A percentile compares a stretch with the other conserved stretches of the same genome.
phyloP scores from a whole-genome alignment of 257 asterid genomes.

The Nicotiana knightiana region DNA sequence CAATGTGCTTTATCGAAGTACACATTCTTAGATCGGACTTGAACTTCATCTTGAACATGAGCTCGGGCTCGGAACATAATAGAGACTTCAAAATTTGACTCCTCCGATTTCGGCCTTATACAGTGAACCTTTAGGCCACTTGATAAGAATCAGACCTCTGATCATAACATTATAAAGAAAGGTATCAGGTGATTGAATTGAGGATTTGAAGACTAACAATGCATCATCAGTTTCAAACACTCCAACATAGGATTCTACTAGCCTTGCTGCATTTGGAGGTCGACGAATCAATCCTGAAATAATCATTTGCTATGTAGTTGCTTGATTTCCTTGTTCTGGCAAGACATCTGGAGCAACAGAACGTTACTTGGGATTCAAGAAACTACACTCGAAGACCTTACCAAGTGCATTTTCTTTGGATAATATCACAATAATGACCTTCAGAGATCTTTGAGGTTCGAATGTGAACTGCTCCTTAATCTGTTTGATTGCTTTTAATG shows the following conservation, averaged over 20 bases:
- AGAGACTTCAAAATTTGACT: no score
- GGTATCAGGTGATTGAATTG: slow-evolving; percentile 14
- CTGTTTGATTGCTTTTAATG: no score
- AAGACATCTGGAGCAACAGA: slow-evolving; percentile 18
- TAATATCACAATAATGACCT: no score
- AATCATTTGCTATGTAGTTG: slow-evolving; percentile 23
- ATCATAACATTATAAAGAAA: slow-evolving; percentile 24
- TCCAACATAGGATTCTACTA: slow-evolving; percentile 20
- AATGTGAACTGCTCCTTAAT: no score
- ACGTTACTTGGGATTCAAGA: background rate
- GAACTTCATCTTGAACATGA: no score
- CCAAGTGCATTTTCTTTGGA: no score
- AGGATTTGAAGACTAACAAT: slow-evolving; percentile 10
- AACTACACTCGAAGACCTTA: no score
- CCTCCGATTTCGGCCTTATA: no score
- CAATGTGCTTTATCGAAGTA: no score
- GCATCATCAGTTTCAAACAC: slow-evolving; percentile 9
- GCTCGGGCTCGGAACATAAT: no score
- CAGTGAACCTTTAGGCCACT: background rate
- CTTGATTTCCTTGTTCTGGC: slow-evolving; percentile 2
- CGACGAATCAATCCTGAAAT: slow-evolving; percentile 20
- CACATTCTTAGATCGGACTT: no score
- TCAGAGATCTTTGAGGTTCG: no score
- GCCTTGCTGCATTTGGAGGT: slow-evolving; percentile 14
- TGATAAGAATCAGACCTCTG: slow-evolving; percentile 19